Percentiles rank a stretch among this genome's conserved stretches.
Conservation (phyloP, 345 rosid genomes). For the Stellera chamaejasme region DNA sequence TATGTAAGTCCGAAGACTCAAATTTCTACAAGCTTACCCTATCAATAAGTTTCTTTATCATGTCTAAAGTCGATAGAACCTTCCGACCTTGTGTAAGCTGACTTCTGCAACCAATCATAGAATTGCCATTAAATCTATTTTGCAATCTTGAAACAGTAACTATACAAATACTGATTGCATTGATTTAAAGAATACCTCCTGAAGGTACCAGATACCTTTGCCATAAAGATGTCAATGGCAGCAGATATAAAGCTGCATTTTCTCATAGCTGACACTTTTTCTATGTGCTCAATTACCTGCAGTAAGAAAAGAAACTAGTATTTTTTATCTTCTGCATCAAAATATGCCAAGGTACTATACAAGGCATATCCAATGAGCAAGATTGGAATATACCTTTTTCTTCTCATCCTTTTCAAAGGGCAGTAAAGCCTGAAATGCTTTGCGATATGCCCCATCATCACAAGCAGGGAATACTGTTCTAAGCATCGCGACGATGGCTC, state of each 20-base stretch:
- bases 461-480: constrained; percentile 67
- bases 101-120: constrained; percentile 35
- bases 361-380: neutral
- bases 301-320: constrained; percentile 11
- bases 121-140: neutral
- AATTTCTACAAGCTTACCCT: constrained; percentile 38
- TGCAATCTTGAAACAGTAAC: too few relatives aligned
- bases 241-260: constrained; percentile 76
- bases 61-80: constrained; percentile 66
- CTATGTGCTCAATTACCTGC: constrained; percentile 69
- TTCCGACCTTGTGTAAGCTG: constrained; percentile 89
- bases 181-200: constrained; percentile 49
- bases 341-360: neutral
- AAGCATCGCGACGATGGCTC: constrained; percentile 73
- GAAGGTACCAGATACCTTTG: constrained; percentile 95
- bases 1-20: too few relatives aligned
- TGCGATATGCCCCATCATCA: constrained; percentile 74
- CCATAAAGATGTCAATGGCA: constrained; percentile 70
- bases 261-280: constrained; percentile 59
- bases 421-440: constrained; percentile 83
- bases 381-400: constrained; percentile 41
- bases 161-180: too few relatives aligned
- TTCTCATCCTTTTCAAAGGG: constrained; percentile 81
- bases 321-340: neutral
- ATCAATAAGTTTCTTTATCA: constrained; percentile 70